phyloP scores from a whole-genome alignment of 2,329 filamentous ascomycete species.

The Aspergillus proliferans region DNA sequence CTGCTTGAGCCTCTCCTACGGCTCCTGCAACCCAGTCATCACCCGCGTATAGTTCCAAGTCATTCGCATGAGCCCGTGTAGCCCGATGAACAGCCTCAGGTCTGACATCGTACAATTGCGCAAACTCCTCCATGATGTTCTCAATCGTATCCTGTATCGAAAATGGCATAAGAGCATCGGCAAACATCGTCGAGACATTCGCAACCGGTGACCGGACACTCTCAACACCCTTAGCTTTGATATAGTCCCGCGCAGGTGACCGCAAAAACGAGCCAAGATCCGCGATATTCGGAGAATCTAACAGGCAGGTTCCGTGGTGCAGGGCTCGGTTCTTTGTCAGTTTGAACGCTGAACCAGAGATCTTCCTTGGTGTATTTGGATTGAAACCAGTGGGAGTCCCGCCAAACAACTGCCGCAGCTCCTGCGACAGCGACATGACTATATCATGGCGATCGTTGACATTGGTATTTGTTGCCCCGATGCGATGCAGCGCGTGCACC shows the following conservation, averaged over 20 bases:
- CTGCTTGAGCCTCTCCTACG: conserved; percentile 48
- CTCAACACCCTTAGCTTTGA: conserved; percentile 79
- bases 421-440: conserved; percentile 53
- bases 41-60: conserved; percentile 28
- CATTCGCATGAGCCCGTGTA: conserved; percentile 26
- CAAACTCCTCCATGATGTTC: conserved; percentile 61
- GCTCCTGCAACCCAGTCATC: conserved; percentile 34
- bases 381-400: conserved; percentile 16
- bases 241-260: conserved; percentile 69
- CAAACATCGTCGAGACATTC: conserved; percentile 61
- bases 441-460: conserved; percentile 95
- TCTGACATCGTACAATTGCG: conserved; percentile 54
- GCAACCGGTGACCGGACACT: conserved; percentile 80
- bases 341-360: conserved; percentile 94
- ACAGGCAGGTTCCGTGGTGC: conserved; percentile 87
- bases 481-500: conserved; percentile 63
- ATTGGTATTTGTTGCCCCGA: conserved; percentile 48
- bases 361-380: conserved; percentile 55
- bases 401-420: neutral
- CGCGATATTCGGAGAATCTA: conserved; percentile 67
- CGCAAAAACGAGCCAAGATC: conserved; percentile 64
- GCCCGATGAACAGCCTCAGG: conserved; percentile 28
- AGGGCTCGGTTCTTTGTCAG: conserved; percentile 72
- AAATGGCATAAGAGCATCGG: conserved; percentile 40
- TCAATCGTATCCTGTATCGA: conserved; percentile 43